These are phyloP conservation scores for Colletotrichum horii DNA, from an alignment of 2,329 filamentous ascomycete species.

Conservation along the genomic window DNA sequence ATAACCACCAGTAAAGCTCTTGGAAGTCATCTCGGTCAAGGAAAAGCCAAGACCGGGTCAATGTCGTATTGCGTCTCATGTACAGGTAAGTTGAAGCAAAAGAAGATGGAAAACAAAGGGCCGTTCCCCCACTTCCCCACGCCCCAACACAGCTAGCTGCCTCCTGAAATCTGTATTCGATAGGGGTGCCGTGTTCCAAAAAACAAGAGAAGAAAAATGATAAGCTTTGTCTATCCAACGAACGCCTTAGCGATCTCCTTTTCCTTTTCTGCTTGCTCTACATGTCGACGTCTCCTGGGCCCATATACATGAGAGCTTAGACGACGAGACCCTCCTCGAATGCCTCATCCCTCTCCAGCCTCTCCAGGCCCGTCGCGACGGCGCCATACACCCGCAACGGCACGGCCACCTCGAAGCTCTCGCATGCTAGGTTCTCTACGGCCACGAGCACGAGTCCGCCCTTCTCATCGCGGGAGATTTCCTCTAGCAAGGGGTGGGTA, in stretches of 20 bases:
- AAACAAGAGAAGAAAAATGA: not conserved
- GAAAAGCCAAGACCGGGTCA: not conserved
- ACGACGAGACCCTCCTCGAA: constrained; percentile 50
- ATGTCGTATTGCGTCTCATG: not conserved
- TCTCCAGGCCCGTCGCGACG: constrained; percentile 61
- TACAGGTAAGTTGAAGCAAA: not conserved
- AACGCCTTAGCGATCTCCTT: not conserved
- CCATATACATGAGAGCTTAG: constrained; percentile 25
- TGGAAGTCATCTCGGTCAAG: not conserved
- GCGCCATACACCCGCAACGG: constrained; percentile 81
- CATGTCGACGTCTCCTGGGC: not conserved
- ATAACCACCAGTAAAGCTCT: not conserved
- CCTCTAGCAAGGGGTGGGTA: constrained; percentile 71
- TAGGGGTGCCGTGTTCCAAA: not conserved
- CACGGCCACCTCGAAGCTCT: constrained; percentile 90
- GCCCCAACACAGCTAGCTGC: not conserved
- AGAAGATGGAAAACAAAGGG: not conserved
- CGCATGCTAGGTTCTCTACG: constrained; percentile 78
- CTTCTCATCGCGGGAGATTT: constrained; percentile 79
- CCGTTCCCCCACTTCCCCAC: not conserved
- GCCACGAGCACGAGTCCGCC: constrained; percentile 77
- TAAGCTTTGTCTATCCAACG: constrained; percentile 15
- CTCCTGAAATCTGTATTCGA: not conserved
- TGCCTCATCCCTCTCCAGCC: constrained; percentile 60
- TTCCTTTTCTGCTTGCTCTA: not conserved